Evolutionary conservation across 2,329 filamentous ascomycete genomes (phyloP), one percentile per base, ranked within the genome.

Genomic region (Colletotrichum agaves): DNA sequence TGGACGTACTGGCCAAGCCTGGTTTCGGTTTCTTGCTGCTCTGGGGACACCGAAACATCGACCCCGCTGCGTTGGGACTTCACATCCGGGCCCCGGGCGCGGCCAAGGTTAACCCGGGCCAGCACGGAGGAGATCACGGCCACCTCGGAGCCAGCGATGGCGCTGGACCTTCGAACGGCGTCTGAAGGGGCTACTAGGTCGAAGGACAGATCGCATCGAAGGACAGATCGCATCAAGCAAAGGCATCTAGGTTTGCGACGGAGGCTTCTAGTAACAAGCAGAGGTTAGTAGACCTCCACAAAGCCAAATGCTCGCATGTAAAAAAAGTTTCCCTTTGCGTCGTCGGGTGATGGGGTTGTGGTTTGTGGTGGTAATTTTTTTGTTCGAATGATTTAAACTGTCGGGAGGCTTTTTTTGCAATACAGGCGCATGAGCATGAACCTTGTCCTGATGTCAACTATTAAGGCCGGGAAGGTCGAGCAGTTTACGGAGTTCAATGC

Each of bases 1-100:
- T 93, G 0, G 90, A 92, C 67, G 76, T 91, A 5, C 68, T 91
- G 3, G 84, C 89, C 6, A 92, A 91, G 79, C 87, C 88, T 0
- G 80, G 86, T 8, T 92, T 91, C 70, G 87, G 87, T 15, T 80
- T 82, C 12, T 74, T 91, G 1, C 81, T 92, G 1, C 79, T 92
- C 56, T 88, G 81, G 78, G 88, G 88, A 1, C 89, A 91, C 75
- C 82, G 87, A 52, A 86, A 85, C 71, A 90, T 91, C 57, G 84
- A 88, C 50, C 85, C 88, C 10, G 78, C 81, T 5, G 78, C 81
- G 13, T 79, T 92, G 12, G 88, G 89, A 6, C 79, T 90, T 6
- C 69, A 75, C 44, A 78, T 82, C 13, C 76, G 78, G 8, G 72
- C 75, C 21, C 55, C 65, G 5, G 65, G 65, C 12, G 43, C 41